These are phyloP conservation scores for Tetradesmus lagerheimii DNA, from an alignment of 139 green algal species.

Conservation along the genomic window DNA sequence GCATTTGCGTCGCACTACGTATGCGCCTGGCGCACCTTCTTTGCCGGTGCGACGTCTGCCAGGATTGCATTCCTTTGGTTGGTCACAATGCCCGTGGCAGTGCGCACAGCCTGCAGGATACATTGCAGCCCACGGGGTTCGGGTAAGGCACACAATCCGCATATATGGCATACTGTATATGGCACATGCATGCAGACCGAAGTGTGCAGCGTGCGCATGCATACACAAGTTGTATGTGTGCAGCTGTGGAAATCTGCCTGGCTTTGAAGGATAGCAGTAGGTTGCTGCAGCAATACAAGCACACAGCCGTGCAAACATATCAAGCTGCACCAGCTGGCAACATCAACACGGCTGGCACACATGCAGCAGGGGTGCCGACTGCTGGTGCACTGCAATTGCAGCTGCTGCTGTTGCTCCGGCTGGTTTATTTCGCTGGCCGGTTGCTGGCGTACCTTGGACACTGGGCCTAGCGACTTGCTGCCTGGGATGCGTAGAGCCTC, in stretches of 20 bases:
- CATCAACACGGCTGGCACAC: neutral
- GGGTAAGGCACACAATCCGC: neutral
- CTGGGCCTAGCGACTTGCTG: conserved; percentile 82
- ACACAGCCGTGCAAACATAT: no score
- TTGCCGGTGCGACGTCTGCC: conserved; percentile 78
- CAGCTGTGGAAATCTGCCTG: no score
- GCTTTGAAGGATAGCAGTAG: no score
- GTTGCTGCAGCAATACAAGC: no score
- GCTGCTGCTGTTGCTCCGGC: neutral
- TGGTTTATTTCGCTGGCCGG: no score
- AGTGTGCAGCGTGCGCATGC: neutral
- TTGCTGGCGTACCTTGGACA: conserved; percentile 63
- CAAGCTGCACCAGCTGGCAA: neutral
- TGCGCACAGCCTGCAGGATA: conserved; percentile 66
- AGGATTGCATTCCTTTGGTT: conserved; percentile 71
- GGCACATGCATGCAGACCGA: neutral
- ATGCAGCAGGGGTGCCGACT: neutral
- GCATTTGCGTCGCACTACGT: neutral
- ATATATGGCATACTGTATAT: no score
- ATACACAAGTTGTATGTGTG: no score
- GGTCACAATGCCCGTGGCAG: conserved; percentile 66
- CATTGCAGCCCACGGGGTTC: neutral
- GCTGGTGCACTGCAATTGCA: neutral
- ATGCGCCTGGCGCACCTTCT: conserved; percentile 66
- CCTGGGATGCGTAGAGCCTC: conserved; percentile 92